Percentiles rank a stretch among this genome's conserved stretches.
Evolutionary conservation across 306 rosid genomes (phyloP).

Genomic region (Clitoria ternatea): DNA sequence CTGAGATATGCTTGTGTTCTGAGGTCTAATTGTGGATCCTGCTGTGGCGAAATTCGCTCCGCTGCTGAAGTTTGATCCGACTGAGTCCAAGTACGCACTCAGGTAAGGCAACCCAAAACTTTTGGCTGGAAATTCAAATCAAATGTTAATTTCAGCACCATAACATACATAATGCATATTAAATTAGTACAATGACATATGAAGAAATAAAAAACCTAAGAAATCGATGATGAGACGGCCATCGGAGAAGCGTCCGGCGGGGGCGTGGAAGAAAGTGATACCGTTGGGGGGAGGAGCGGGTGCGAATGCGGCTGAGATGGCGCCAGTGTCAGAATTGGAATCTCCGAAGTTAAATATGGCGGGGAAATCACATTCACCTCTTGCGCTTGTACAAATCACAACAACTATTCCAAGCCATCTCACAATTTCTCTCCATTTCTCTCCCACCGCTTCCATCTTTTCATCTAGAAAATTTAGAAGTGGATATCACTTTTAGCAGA

Average conservation of each 20-base stretch:
- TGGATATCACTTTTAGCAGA: no score
- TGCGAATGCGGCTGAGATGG: constrained; percentile 50
- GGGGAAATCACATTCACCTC: constrained; percentile 28
- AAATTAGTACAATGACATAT: no score
- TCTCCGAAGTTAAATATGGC: constrained; percentile 63
- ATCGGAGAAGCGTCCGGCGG: constrained; percentile 53
- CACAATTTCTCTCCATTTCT: background rate
- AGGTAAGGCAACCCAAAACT: constrained; percentile 48
- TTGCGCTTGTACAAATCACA: constrained; percentile 1
- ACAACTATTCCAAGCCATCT: no score
- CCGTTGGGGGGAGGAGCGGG: constrained; percentile 65
- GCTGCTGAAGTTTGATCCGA: constrained; percentile 61
- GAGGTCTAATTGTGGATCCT: constrained; percentile 67
- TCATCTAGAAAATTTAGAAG: no score
- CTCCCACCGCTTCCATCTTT: background rate
- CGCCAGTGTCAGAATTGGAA: constrained; percentile 65
- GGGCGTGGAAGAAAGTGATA: constrained; percentile 42
- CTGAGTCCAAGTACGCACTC: constrained; percentile 65
- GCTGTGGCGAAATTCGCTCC: constrained; percentile 88
- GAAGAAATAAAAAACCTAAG: no score
- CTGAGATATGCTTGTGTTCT: constrained; percentile 52
- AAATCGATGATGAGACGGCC: constrained; percentile 61
- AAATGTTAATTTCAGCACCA: background rate
- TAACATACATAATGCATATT: no score
- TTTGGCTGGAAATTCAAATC: constrained; percentile 39